Percentiles rank a stretch among this genome's conserved stretches.
Evolutionary conservation across 306 rosid genomes (phyloP).

Genomic region (Prunus salicina): DNA sequence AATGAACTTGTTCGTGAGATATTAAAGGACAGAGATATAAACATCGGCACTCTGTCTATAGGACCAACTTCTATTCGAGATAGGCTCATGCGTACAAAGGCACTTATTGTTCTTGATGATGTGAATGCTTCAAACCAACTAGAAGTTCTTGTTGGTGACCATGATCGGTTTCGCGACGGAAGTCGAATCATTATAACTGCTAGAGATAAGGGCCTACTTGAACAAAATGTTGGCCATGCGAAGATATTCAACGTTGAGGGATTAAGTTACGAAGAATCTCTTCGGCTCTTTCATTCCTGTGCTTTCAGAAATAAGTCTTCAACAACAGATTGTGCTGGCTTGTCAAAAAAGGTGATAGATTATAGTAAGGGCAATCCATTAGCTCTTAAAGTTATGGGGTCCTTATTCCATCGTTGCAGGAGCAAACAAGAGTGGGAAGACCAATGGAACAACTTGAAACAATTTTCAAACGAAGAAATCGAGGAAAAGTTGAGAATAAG

Average conservation of each 20-base stretch:
- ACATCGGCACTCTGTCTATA: too few relatives aligned
- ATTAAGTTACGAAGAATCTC: neutral
- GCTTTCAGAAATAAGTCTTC: constrained; percentile 3
- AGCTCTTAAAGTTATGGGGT: constrained; percentile 8
- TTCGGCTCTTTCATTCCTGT: neutral
- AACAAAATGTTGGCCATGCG: neutral
- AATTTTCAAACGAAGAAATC: neutral
- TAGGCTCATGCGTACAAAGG: neutral
- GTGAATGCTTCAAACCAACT: neutral
- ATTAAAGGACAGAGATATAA: too few relatives aligned
- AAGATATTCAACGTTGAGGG: neutral
- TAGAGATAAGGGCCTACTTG: neutral
- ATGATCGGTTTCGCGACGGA: neutral
- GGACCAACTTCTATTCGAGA: too few relatives aligned
- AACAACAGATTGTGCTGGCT: neutral
- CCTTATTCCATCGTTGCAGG: neutral
- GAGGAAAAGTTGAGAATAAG: neutral
- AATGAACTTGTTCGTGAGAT: too few relatives aligned
- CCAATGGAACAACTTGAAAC: neutral
- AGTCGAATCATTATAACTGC: constrained; percentile 19
- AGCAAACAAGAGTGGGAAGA: neutral
- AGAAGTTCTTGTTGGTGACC: neutral
- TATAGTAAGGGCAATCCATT: constrained; percentile 13
- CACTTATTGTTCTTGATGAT: constrained; percentile 1
- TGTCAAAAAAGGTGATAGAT: neutral